Evolutionary conservation across 495 filamentous ascomycete genomes (phyloP).

Genomic region (Talaromyces wortmannii): DNA sequence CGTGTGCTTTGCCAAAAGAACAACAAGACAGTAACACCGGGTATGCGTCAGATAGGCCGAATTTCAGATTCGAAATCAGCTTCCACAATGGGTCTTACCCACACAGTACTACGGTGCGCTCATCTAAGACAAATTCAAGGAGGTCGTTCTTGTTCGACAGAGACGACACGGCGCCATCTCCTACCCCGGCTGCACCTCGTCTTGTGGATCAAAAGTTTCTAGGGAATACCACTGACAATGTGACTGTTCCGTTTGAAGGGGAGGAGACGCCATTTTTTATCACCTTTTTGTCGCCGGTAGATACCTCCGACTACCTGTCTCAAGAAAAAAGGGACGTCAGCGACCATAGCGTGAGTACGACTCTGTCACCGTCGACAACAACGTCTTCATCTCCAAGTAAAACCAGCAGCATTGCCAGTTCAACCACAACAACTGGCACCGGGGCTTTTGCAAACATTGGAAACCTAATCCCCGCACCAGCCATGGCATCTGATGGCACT

Average conservation of each 20-base stretch:
- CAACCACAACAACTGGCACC: background rate
- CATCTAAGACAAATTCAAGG: conserved; percentile 13
- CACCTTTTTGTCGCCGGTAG: conserved; percentile 28
- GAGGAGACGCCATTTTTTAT: conserved; percentile 49
- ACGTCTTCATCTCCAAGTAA: background rate
- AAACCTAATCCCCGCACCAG: conserved; percentile 52
- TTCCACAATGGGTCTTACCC: conserved; percentile 64
- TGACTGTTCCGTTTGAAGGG: conserved; percentile 46
- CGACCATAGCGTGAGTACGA: background rate
- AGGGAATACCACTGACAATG: conserved; percentile 75
- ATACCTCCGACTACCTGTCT: conserved; percentile 9
- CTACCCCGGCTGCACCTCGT: conserved; percentile 58
- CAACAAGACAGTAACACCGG: conserved; percentile 53
- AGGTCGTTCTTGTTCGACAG: conserved; percentile 6
- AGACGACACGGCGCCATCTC: conserved; percentile 29
- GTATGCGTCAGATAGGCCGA: conserved; percentile 58
- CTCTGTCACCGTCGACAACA: conserved; percentile 6
- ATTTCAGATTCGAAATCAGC: conserved; percentile 71
- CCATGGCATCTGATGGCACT: conserved; percentile 56
- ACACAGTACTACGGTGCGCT: conserved; percentile 19
- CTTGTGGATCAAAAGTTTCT: conserved; percentile 68
- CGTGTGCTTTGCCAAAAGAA: conserved; percentile 73
- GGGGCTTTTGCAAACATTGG: conserved; percentile 40
- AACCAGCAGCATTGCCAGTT: conserved; percentile 1
- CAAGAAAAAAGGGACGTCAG: background rate